Base-by-base conservation (phyloP, 208 protist genomes). In the Crithidia sp. region DNA sequence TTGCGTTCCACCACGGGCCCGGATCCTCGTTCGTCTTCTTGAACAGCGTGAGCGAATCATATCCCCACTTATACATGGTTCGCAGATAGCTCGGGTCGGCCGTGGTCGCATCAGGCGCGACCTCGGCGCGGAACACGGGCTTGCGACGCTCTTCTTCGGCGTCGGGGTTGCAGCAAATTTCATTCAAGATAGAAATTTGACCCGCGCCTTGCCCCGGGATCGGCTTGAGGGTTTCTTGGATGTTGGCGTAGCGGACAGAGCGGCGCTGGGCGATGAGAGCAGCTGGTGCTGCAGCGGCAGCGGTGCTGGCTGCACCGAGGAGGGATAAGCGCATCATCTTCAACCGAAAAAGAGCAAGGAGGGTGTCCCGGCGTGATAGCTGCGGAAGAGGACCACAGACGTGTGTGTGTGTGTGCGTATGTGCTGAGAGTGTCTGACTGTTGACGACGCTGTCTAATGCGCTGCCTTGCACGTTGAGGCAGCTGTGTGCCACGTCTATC, bases 1-100 rank as follows among this genome's bases (percentile, higher is more conserved):
- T 96, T 2, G 92, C 92, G 58, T 95, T 94, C 90, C 90, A 94
- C 90, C 90, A 96, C 81, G 88, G 88, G 2, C 92, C 92, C 14
- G 89, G 83, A 67, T 95, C 89, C 77, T 96, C 92, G 83, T 96
- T 96, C 13, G 86, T 83, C 77, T 94, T 93, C 54, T 84, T 83
- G 67, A 96, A 96, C 50, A 96, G 81, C 53, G 92, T 94, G 41
- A 96, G 84, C 12, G 89, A 95, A 83, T 96, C 79, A 75, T 88
- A 96, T 36, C 92, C 92, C 92, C 92, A 96, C 56, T 87, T 59
- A 68, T 95, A 83, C 92, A 96, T 96, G 6, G 77, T 79, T 59
- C 81, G 85, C 28, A 94, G 83, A 65, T 91, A 93, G 61, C 67
- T 82, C 60, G 74, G 67, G 7, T 49, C 59, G 8, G 57, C 49